phyloP scores from a whole-genome alignment of 345 rosid genomes.

The Salix suchowensis region DNA sequence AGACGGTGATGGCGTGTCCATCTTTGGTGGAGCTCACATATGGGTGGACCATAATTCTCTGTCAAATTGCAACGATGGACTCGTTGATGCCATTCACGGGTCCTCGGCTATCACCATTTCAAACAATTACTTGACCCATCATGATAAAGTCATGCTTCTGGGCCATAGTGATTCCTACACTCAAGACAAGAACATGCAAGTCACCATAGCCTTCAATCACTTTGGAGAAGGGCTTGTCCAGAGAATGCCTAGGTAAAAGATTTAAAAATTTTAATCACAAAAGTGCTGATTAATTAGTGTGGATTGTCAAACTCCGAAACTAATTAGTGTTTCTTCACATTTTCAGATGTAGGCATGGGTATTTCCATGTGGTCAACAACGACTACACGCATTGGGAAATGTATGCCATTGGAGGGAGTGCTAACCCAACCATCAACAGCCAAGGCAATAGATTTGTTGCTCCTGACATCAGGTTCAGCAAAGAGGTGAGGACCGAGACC shows the following conservation, averaged over 20 bases:
- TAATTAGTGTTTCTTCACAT: neutral
- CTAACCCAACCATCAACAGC: constrained; percentile 24
- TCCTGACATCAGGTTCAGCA: constrained; percentile 20
- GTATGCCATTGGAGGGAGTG: constrained; percentile 34
- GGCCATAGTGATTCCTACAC: constrained; percentile 28
- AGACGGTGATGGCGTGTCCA: constrained; percentile 30
- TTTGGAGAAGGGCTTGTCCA: constrained; percentile 33
- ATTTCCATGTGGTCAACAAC: constrained; percentile 31
- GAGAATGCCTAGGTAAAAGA: constrained; percentile 27
- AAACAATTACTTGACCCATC: constrained; percentile 31
- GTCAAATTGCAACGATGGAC: constrained; percentile 21
- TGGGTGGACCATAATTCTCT: constrained; percentile 28
- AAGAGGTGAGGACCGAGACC: constrained; percentile 13
- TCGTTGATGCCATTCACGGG: constrained; percentile 26
- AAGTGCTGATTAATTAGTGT: neutral
- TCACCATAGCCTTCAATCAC: constrained; percentile 30
- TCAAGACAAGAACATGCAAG: constrained; percentile 30
- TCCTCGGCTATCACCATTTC: constrained; percentile 28
- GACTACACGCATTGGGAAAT: constrained; percentile 33
- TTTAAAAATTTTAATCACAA: neutral
- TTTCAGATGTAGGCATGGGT: constrained; percentile 29
- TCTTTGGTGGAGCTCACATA: constrained; percentile 25
- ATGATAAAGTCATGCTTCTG: constrained; percentile 29
- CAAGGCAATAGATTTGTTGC: constrained; percentile 30
- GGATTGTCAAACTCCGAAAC: neutral